A percentile compares a stretch with the other conserved stretches of the same genome.
Evolutionary conservation across 1,284 basidiomycete species (phyloP).

Genomic region (Malassezia arunalokei): DNA sequence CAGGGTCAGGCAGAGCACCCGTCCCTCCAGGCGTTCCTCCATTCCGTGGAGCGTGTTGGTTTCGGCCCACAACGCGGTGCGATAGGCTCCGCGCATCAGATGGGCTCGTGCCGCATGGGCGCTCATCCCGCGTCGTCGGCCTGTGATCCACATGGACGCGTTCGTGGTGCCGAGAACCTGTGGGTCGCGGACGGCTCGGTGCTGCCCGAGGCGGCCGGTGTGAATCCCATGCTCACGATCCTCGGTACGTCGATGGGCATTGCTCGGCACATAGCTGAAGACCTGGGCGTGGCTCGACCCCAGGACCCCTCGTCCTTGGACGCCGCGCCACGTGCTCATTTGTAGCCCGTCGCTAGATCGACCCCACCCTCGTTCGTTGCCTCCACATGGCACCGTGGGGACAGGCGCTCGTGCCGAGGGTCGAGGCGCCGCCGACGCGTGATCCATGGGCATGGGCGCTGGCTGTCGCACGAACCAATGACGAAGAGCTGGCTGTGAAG

Average conservation of each 20-base stretch:
- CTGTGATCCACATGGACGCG: conserved; percentile 47
- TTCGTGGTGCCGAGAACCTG: conserved; percentile 48
- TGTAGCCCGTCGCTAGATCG: neutral
- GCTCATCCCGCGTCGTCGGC: conserved; percentile 41
- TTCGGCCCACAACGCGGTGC: conserved; percentile 20
- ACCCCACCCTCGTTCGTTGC: no score
- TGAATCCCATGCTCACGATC: conserved; percentile 50
- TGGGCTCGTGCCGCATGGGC: conserved; percentile 49
- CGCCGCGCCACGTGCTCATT: neutral
- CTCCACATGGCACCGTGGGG: no score
- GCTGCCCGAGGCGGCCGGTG: conserved; percentile 48
- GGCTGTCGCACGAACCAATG: neutral
- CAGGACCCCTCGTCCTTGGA: neutral
- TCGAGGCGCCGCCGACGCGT: no score
- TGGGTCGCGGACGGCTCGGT: conserved; percentile 49
- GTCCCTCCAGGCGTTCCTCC: conserved; percentile 35
- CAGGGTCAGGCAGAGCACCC: conserved; percentile 29
- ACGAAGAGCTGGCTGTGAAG: neutral
- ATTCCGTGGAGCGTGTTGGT: conserved; percentile 30
- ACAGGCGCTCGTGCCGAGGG: no score
- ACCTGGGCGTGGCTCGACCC: conserved; percentile 27
- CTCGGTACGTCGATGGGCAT: conserved; percentile 38
- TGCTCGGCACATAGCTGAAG: conserved; percentile 37
- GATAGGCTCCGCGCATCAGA: conserved; percentile 44
- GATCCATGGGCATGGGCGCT: neutral